Conservation (phyloP, 306 rosid genomes). For the Prosopis cineraria region DNA sequence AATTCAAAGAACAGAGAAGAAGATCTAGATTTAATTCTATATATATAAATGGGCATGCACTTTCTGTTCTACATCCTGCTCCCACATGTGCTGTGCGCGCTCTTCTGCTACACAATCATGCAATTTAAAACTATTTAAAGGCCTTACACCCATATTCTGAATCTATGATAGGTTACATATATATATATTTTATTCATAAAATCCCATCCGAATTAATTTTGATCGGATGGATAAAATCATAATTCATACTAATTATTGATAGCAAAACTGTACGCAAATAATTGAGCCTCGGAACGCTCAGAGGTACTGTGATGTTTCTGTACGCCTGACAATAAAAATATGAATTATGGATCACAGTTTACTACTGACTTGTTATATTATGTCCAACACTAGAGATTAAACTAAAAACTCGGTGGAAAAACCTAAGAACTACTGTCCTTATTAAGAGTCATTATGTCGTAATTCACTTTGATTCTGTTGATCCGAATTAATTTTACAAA, state of each 20-base stretch:
- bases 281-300: neutral
- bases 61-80: conserved; percentile 28
- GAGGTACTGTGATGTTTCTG: neutral
- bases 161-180: neutral
- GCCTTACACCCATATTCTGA: neutral
- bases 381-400: neutral
- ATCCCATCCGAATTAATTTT: neutral
- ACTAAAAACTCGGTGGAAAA: too few relatives aligned
- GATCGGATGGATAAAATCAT: neutral
- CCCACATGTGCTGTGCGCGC: conserved; percentile 33
- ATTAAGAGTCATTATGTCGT: too few relatives aligned
- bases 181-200: neutral
- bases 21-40: conserved; percentile 31
- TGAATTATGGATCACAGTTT: neutral
- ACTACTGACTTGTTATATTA: neutral
- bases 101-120: conserved; percentile 9
- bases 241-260: neutral
- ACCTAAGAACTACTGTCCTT: too few relatives aligned
- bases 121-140: neutral
- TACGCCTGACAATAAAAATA: neutral
- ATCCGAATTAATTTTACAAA: too few relatives aligned
- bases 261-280: neutral
- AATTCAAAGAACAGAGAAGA: conserved; percentile 43
- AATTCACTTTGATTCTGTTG: too few relatives aligned
- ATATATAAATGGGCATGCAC: conserved; percentile 20